These are phyloP conservation scores for Gentiana dahurica DNA, from an alignment of 257 asterid species.

Conservation along the genomic window DNA sequence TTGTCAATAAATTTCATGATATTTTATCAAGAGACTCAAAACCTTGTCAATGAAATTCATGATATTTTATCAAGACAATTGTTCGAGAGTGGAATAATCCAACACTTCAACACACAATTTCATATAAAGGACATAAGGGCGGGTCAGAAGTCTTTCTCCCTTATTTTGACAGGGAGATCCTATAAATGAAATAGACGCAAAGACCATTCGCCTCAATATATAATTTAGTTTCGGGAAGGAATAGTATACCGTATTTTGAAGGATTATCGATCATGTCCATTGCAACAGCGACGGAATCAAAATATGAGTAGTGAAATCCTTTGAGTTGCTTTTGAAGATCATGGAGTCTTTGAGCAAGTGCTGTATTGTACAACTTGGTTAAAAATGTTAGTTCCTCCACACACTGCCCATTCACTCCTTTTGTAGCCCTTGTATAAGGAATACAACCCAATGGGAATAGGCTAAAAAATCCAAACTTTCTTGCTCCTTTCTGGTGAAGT, in stretches of 20 bases:
- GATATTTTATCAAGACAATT: no score
- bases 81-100: no score
- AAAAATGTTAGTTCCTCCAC: background rate
- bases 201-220: no score
- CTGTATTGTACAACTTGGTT: slow-evolving; percentile 5
- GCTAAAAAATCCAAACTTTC: slow-evolving; percentile 20
- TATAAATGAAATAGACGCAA: no score
- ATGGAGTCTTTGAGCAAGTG: slow-evolving; percentile 6
- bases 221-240: no score
- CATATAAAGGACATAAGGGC: no score
- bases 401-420: slow-evolving; percentile 1
- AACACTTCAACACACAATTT: no score
- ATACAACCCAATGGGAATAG: slow-evolving; percentile 11
- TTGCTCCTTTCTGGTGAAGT: slow-evolving; percentile 16
- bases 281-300: slow-evolving; percentile 9
- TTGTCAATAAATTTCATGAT: background rate
- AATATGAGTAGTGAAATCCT: slow-evolving; percentile 16
- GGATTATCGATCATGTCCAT: slow-evolving; percentile 12
- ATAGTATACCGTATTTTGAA: slow-evolving; percentile 11
- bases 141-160: no score
- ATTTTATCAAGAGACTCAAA: no score
- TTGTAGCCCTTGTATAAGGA: slow-evolving; percentile 12
- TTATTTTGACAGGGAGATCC: no score
- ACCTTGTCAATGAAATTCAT: no score
- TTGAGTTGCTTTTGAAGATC: slow-evolving; percentile 11